A percentile compares a stretch with the other conserved stretches of the same genome.
Conservation (phyloP, 2,329 filamentous ascomycete genomes). For the Ophiostoma perfectum region DNA sequence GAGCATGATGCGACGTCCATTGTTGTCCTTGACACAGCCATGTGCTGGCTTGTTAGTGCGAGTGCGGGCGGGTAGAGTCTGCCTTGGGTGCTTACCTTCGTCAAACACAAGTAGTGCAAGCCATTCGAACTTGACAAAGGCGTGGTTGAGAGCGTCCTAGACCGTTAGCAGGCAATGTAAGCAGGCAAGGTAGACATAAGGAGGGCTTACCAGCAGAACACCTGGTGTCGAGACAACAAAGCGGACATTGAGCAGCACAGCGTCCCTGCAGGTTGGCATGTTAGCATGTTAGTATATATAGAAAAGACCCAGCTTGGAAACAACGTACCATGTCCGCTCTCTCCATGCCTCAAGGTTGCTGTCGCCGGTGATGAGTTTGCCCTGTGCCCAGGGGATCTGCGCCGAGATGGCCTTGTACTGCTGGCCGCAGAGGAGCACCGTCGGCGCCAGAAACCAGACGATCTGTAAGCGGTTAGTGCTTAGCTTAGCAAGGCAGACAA, state of each 20-base stretch:
- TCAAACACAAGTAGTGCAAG: slow-evolving; percentile 73
- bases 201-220: slow-evolving; percentile 47
- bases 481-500: background rate
- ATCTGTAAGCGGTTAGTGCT: slow-evolving; percentile 37
- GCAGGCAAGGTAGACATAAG: background rate
- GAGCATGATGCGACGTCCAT: slow-evolving; percentile 66
- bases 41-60: slow-evolving; percentile 51
- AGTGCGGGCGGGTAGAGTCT: background rate
- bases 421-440: slow-evolving; percentile 60
- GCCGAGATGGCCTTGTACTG: slow-evolving; percentile 56
- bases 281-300: background rate
- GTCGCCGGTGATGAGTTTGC: slow-evolving; percentile 59
- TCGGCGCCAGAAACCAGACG: slow-evolving; percentile 71
- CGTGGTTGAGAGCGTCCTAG: slow-evolving; percentile 64
- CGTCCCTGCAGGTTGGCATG: slow-evolving; percentile 47
- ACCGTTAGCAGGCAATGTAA: background rate
- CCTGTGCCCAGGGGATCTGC: slow-evolving; percentile 55
- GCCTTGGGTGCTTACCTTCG: slow-evolving; percentile 55
- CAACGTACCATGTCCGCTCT: slow-evolving; percentile 41
- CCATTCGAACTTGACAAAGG: slow-evolving; percentile 60
- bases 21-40: slow-evolving; percentile 60
- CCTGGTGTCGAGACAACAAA: slow-evolving; percentile 76
- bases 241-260: slow-evolving; percentile 56
- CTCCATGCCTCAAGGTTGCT: slow-evolving; percentile 71
- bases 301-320: background rate